Base-by-base conservation (phyloP, 768 basidiomycete species). In the Chalciporus sphaerocephalus region DNA sequence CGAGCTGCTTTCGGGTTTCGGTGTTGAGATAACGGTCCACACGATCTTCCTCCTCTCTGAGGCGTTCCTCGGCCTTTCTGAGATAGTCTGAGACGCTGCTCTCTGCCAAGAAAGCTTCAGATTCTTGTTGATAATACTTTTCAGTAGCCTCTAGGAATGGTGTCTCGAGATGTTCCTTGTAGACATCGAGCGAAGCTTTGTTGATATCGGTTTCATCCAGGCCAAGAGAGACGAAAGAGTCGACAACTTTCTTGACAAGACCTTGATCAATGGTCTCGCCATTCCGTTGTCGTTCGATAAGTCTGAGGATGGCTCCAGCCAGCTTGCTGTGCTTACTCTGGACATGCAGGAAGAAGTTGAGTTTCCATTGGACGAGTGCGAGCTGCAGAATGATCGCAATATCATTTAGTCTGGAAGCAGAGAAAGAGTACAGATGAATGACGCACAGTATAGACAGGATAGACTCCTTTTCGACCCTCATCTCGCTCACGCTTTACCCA, bases 401-500 rank as follows among this genome's bases (percentile, higher is more conserved):
- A 41, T 46, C 35, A 40, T 47, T 41, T 40, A 43, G 32, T 20
- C 38, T 16, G 42, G n/a, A 25, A 34, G 30, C 34, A n/a, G 6
- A 44, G 24, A 32, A 13, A 13, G 20, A 17, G 1, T 42, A 30
- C 5, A 13, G 27, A 21, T 25, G 42, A 27, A 27, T 5, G 20
- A 69, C 85, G 60, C 54, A 95, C 94, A 21, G 95, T 99, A 62
- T 98, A 98, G 16, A 99, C 91, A 1, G 83, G 84, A 69, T 97
- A 98, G 17, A 98, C 88, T 34, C 85, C 87, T 68, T 91, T 94
- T 57, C 94, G 76, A 13, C 96, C 96, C 66, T 98, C 95, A 57
- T 98, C 95, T 60, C 94, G 82, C 65, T 99, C 96, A 42, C 95
- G 79, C 72, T 94, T 95, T 35, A 99, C 95, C 96, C 96, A 99